Conservation (phyloP, 768 basidiomycete genomes). For the Multifurca ochricompacta region DNA sequence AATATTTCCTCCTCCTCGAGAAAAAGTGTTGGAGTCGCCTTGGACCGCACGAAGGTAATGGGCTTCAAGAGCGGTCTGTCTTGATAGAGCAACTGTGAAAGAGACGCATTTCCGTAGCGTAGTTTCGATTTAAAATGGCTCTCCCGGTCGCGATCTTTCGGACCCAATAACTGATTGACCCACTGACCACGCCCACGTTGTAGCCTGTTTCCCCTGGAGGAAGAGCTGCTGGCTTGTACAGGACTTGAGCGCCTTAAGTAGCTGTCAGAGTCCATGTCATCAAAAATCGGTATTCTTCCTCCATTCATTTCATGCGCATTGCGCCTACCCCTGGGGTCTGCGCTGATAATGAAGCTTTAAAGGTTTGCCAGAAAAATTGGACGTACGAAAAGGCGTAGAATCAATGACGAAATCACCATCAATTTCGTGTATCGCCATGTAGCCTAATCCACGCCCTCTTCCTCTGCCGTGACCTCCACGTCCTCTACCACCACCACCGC, state of each 20-base stretch:
- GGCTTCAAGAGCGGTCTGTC: constrained; percentile 61
- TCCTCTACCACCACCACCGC: constrained; percentile 26
- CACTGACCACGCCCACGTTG: constrained; percentile 3
- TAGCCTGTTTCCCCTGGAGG: background rate
- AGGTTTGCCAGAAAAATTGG: background rate
- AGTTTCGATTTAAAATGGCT: constrained; percentile 25
- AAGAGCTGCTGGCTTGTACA: background rate
- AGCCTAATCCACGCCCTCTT: constrained; percentile 17
- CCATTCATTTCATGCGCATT: background rate
- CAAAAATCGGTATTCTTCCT: background rate
- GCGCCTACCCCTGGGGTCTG: background rate
- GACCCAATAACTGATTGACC: constrained; percentile 3
- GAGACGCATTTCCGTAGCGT: constrained; percentile 38
- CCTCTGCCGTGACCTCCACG: constrained; percentile 20
- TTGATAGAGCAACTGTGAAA: constrained; percentile 48
- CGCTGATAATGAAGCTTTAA: background rate
- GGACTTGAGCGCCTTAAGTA: background rate
- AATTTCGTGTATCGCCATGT: background rate
- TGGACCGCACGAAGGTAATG: constrained; percentile 58
- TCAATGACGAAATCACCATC: constrained; percentile 19
- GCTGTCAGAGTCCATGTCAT: background rate
- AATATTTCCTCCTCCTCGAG: constrained; percentile 52
- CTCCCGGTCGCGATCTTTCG: constrained; percentile 25
- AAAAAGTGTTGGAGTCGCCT: constrained; percentile 45
- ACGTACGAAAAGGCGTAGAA: background rate